Evolutionary conservation across 2,329 filamentous ascomycete genomes (phyloP).

Genomic region (Ambrosiella beaveri): DNA sequence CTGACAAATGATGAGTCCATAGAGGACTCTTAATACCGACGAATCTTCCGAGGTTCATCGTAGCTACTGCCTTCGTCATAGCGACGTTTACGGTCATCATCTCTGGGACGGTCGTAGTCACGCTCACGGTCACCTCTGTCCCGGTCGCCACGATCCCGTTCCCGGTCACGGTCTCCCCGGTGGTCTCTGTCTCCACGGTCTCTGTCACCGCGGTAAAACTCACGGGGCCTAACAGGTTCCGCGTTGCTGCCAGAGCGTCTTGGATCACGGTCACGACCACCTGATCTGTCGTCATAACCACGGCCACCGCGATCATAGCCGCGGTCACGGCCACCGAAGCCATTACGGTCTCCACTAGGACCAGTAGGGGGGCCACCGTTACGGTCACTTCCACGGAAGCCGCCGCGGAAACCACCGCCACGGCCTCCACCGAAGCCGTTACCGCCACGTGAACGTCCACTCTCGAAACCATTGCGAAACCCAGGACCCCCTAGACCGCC

Average conservation of each 20-base stretch:
- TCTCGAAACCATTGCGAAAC: constrained; percentile 25
- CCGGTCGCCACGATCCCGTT: constrained; percentile 6
- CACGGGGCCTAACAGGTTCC: constrained; percentile 46
- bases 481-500: constrained; percentile 29
- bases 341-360: constrained; percentile 32
- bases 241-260: constrained; percentile 60
- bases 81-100: constrained; percentile 46
- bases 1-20: not conserved
- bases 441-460: constrained; percentile 28
- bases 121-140: constrained; percentile 22
- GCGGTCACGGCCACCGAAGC: constrained; percentile 29
- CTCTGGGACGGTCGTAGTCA: constrained; percentile 37
- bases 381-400: constrained; percentile 21
- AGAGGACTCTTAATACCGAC: constrained; percentile 35
- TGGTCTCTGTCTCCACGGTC: constrained; percentile 21
- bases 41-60: constrained; percentile 57
- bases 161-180: constrained; percentile 2
- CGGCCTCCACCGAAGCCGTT: constrained; percentile 28
- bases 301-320: constrained; percentile 39
- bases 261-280: constrained; percentile 20
- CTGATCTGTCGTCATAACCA: constrained; percentile 41
- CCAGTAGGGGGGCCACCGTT: constrained; percentile 34
- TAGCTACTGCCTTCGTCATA: constrained; percentile 63
- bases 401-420: constrained; percentile 29
- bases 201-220: constrained; percentile 22